Percentiles rank a stretch among this genome's conserved stretches.
phyloP scores from a whole-genome alignment of 2,329 filamentous ascomycete genomes.

The Dryadomyces sulphureus region DNA sequence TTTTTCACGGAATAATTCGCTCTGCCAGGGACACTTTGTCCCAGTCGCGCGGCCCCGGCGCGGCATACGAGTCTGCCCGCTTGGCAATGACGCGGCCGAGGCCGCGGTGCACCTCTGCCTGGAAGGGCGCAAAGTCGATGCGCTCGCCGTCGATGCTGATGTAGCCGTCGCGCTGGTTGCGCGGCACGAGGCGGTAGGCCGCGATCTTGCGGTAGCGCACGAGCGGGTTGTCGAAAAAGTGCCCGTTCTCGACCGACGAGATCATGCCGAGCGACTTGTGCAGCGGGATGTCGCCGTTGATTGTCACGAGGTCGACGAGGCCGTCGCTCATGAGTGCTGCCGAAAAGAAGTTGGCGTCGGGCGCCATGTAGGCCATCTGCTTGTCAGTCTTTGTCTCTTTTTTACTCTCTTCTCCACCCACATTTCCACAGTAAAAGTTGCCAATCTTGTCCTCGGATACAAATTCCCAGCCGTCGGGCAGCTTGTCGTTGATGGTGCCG shows the following conservation, averaged over 20 bases:
- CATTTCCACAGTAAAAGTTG: constrained; percentile 88
- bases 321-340: constrained; percentile 73
- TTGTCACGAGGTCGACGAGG: constrained; percentile 67
- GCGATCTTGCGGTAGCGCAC: constrained; percentile 72
- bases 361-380: constrained; percentile 80
- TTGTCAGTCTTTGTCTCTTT: neutral
- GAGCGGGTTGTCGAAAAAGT: constrained; percentile 65
- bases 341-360: constrained; percentile 76
- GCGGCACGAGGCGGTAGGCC: constrained; percentile 76
- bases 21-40: constrained; percentile 21
- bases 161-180: constrained; percentile 55
- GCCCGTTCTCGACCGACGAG: constrained; percentile 53
- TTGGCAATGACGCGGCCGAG: constrained; percentile 77
- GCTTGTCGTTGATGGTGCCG: constrained; percentile 61
- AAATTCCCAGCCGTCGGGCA: constrained; percentile 66
- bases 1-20: constrained; percentile 14
- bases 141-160: constrained; percentile 91
- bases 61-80: constrained; percentile 58
- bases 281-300: constrained; percentile 60
- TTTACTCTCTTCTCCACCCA: constrained; percentile 22
- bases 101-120: constrained; percentile 73
- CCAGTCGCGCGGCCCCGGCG: constrained; percentile 37
- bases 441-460: constrained; percentile 64
- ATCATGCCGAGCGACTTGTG: constrained; percentile 54
- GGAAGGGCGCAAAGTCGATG: constrained; percentile 76